Percentiles rank a stretch among this genome's conserved stretches.
Conservation (phyloP, 352 stramenopile species). For the Pythium guiyangense region DNA sequence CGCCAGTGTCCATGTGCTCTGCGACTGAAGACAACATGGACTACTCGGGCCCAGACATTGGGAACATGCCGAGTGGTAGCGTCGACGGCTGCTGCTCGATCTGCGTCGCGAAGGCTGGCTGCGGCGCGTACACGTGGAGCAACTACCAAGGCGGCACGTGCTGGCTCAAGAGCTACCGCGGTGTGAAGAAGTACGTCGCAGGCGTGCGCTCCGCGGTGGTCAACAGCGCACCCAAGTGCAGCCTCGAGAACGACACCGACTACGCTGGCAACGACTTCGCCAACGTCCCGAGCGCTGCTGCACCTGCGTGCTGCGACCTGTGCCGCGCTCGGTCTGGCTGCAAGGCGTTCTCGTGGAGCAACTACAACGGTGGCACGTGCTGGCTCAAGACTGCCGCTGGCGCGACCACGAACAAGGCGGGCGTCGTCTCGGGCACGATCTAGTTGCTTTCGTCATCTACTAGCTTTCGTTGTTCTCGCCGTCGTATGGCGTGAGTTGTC, state of each 20-base stretch:
- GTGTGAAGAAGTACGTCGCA: too few species aligned
- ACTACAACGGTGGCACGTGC: slow-evolving; percentile 47
- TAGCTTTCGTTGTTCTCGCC: too few species aligned
- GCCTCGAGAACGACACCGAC: too few species aligned
- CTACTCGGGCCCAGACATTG: slow-evolving; percentile 12
- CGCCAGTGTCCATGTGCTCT: neutral
- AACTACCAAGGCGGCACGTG: slow-evolving; percentile 33
- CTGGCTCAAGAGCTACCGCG: too few species aligned
- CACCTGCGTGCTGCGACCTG: too few species aligned
- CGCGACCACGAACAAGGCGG: neutral
- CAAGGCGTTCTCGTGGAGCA: slow-evolving; percentile 46
- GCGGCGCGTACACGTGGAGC: slow-evolving; percentile 42
- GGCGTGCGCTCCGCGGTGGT: too few species aligned
- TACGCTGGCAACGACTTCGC: too few species aligned
- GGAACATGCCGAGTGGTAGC: slow-evolving; percentile 3
- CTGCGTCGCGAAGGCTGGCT: slow-evolving; percentile 5
- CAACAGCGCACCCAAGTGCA: too few species aligned
- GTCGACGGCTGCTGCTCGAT: slow-evolving; percentile 11
- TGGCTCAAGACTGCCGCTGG: slow-evolving; percentile 41
- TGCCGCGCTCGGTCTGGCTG: slow-evolving; percentile 23
- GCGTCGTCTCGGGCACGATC: too few species aligned
- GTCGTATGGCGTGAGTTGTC: too few species aligned
- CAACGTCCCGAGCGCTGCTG: too few species aligned
- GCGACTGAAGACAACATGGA: slow-evolving; percentile 1
- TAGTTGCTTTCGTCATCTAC: too few species aligned